phyloP scores from a whole-genome alignment of 345 rosid genomes.

The Ceriops zippeliana region DNA sequence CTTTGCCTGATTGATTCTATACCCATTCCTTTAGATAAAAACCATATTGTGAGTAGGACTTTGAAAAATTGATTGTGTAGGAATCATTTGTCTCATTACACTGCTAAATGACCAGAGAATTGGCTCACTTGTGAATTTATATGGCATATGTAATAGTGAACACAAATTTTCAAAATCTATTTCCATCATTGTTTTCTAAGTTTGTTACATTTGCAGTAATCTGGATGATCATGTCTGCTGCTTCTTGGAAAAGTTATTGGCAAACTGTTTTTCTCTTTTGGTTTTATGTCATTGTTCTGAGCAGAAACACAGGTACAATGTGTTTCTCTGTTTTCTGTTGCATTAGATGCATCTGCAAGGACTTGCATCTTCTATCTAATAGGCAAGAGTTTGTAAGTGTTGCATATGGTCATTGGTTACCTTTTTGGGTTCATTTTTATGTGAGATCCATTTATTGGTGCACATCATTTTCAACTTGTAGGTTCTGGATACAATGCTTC shows the following conservation, averaged over 20 bases:
- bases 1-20: neutral
- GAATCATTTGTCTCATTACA: neutral
- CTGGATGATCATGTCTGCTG: no score
- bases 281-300: neutral
- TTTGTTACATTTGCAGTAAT: no score
- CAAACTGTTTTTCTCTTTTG: neutral
- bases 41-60: neutral
- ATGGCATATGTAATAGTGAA: neutral
- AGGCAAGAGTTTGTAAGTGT: neutral
- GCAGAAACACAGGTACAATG: neutral
- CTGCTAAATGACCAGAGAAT: no score
- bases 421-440: neutral
- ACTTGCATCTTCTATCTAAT: neutral
- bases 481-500: slow-evolving; percentile 65
- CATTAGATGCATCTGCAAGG: neutral
- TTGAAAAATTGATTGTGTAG: neutral
- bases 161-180: neutral
- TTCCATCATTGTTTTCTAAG: no score
- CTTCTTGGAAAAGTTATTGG: no score
- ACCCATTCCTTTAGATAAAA: neutral
- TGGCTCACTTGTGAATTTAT: neutral
- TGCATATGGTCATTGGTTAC: neutral
- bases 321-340: neutral
- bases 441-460: slow-evolving; percentile 7
- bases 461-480: slow-evolving; percentile 30